Base-by-base conservation (phyloP, 73 alveolate species). In the Blepharisma japonicum region DNA sequence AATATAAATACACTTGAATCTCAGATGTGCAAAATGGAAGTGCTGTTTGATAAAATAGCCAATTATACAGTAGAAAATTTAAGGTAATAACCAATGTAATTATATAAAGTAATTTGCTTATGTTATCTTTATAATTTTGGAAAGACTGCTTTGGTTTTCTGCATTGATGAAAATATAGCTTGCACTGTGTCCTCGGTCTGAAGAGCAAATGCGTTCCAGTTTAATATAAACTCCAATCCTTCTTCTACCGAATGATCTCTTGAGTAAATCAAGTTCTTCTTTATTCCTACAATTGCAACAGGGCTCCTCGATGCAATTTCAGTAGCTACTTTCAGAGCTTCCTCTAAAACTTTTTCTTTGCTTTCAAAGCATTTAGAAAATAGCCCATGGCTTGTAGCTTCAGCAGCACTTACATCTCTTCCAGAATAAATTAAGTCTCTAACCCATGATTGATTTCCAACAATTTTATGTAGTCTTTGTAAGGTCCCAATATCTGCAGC, bases 401-500 rank as follows among this genome's bases (percentile, higher is more conserved):
- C 97, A 21, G 79, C 47, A n/a, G 92, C 92, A 48, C 21, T 68
- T 56, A 90, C 87, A 61, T 68, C 70, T 77, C 94, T 78, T 27
- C 94, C 97, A 32, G 96, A 82, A 54, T 71, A 90, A 1, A 81
- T 89, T 6, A 90, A 50, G 68, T 90, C 97, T 87, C 97, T 86
- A 55, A 83, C 78, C 76, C 79, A 84, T 8, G 94, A 82, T 38
- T 82, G 39, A 70, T 87, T 77, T n/a, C 91, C 89, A 32, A 56
- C 50, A 39, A 83, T 53, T 54, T 83, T 74, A 25, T 80, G 71
- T 51, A 90, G 71, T 79, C 94, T 71, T 76, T 90, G 80, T 6
- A 87, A 79, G 9, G 94, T 84, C 23, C 97, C 97, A 0, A 87
- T 32, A 32, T 32, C 42, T 32, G 42, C 42, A 32, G 42, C 42